A percentile compares a stretch with the other conserved stretches of the same genome.
These are phyloP conservation scores for Apiospora marii DNA, from an alignment of 2,329 filamentous ascomycete genomes.

Conservation along the genomic window DNA sequence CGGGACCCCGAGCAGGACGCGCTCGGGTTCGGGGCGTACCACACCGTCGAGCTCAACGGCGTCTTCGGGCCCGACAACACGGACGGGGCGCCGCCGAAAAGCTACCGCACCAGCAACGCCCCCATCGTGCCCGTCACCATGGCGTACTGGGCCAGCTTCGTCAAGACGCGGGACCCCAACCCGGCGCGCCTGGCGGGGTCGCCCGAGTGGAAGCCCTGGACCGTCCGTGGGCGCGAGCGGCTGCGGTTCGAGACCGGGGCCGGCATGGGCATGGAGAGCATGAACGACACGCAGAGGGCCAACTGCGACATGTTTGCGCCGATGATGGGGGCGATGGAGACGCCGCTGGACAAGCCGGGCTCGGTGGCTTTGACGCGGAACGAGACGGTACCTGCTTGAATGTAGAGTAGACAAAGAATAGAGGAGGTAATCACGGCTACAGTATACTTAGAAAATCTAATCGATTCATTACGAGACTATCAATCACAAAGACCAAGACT, in stretches of 20 bases:
- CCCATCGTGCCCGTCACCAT: slow-evolving; percentile 27
- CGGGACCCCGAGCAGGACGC: slow-evolving; percentile 59
- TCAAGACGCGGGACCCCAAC: slow-evolving; percentile 29
- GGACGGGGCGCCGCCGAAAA: slow-evolving; percentile 38
- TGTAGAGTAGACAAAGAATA: neutral
- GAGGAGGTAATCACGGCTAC: no score
- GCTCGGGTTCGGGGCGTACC: slow-evolving; percentile 66
- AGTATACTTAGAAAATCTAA: no score
- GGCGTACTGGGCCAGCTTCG: slow-evolving; percentile 32
- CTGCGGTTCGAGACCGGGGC: slow-evolving; percentile 8
- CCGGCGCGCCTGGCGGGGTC: slow-evolving; percentile 21
- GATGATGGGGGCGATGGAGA: slow-evolving; percentile 13
- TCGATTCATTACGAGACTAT: no score
- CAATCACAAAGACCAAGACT: no score
- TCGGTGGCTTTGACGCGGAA: neutral
- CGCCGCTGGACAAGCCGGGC: neutral
- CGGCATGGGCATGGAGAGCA: slow-evolving; percentile 19
- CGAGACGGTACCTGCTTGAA: neutral
- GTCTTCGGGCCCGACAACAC: slow-evolving; percentile 70
- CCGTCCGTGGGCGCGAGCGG: neutral
- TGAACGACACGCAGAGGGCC: slow-evolving; percentile 12
- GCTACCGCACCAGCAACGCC: slow-evolving; percentile 21
- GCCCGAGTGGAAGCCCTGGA: slow-evolving; percentile 30
- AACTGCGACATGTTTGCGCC: slow-evolving; percentile 22
- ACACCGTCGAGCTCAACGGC: slow-evolving; percentile 69